Evolutionary conservation across 441 rosid species (phyloP).

Genomic region (Viola pubescens): DNA sequence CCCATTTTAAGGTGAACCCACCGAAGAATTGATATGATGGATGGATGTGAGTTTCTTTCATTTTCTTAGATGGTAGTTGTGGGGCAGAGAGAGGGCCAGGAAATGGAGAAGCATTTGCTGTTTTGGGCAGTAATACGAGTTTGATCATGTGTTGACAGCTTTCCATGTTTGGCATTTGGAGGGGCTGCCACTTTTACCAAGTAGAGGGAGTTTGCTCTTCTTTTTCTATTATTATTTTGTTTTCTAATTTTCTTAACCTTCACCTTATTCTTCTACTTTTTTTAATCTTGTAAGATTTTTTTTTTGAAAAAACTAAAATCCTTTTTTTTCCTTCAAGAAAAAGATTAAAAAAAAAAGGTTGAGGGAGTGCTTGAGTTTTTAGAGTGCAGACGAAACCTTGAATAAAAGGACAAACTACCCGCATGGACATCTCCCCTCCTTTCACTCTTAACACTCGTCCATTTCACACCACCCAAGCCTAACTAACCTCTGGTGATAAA

Average conservation of each 20-base stretch:
- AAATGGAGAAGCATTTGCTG: conserved; percentile 7
- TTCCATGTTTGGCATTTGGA: conserved; percentile 33
- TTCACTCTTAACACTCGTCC: conserved; percentile 22
- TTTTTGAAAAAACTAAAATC: too few species aligned
- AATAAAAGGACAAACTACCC: conserved; percentile 31
- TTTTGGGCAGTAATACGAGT: conserved; percentile 13
- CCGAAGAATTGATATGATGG: not conserved
- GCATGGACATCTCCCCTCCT: conserved; percentile 28
- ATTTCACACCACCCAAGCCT: conserved; percentile 23
- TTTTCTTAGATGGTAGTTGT: not conserved
- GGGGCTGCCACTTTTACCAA: conserved; percentile 17
- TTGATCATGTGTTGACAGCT: conserved; percentile 32
- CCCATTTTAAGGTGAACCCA: not conserved
- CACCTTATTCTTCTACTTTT: too few species aligned
- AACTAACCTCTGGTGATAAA: conserved; percentile 14
- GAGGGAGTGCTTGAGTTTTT: not conserved
- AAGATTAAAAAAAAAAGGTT: not conserved
- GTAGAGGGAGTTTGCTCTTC: too few species aligned
- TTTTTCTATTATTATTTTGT: too few species aligned
- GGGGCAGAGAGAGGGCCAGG: conserved; percentile 4
- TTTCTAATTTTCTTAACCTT: too few species aligned
- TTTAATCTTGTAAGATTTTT: not conserved
- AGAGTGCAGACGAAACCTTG: conserved; percentile 7
- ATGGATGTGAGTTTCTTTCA: not conserved
- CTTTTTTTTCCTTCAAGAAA: too few species aligned